Evolutionary conservation across 345 rosid genomes (phyloP).

Genomic region (Sonneratia caseolaris): DNA sequence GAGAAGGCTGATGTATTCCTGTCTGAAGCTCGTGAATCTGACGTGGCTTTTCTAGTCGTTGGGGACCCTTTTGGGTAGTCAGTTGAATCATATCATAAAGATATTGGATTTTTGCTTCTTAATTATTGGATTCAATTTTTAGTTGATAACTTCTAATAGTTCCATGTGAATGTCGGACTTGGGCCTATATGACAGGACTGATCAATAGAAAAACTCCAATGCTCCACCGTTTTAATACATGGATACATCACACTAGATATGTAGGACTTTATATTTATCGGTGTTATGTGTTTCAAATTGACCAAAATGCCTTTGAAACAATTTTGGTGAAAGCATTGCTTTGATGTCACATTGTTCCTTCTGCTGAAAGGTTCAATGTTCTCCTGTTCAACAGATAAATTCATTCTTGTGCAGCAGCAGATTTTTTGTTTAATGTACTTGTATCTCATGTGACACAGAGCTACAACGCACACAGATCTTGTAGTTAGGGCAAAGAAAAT

Average conservation of each 20-base stretch:
- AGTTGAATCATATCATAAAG: not conserved
- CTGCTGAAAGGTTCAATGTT: not conserved
- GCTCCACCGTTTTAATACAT: no score
- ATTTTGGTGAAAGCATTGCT: not conserved
- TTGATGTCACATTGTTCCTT: not conserved
- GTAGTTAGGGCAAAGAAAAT: conserved; percentile 80
- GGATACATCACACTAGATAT: no score
- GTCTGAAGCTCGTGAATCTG: conserved; percentile 36
- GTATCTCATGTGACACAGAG: conserved; percentile 32
- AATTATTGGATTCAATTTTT: not conserved
- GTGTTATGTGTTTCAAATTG: not conserved
- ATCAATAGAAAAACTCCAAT: no score
- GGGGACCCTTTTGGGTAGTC: conserved; percentile 94
- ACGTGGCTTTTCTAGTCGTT: conserved; percentile 80
- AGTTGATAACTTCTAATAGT: not conserved
- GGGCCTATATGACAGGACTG: no score
- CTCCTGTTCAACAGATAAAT: not conserved
- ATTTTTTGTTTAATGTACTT: not conserved
- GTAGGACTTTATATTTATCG: no score
- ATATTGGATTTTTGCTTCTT: not conserved
- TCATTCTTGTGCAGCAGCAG: not conserved
- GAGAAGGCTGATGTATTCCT: conserved; percentile 65
- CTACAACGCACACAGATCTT: conserved; percentile 88
- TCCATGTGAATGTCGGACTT: no score
- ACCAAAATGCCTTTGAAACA: not conserved